phyloP scores from a whole-genome alignment of 1,284 basidiomycete species.

The Trametes versicolor region DNA sequence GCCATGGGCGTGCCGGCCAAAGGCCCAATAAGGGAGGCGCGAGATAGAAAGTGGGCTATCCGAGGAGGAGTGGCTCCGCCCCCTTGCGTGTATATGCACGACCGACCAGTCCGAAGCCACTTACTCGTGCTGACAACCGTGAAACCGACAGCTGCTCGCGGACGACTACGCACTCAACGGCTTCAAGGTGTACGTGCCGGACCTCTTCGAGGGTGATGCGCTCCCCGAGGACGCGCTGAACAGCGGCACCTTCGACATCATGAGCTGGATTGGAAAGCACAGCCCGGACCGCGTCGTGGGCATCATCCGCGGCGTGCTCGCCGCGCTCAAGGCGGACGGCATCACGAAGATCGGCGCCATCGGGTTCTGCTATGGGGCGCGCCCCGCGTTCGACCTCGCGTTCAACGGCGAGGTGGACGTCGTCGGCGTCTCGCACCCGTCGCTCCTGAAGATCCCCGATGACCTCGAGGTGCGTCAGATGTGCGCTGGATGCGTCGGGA shows the following conservation, averaged over 20 bases:
- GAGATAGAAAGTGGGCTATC: too few relatives aligned
- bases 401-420: slow-evolving; percentile 65
- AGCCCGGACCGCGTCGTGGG: slow-evolving; percentile 53
- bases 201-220: slow-evolving; percentile 56
- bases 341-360: slow-evolving; percentile 64
- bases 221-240: slow-evolving; percentile 38
- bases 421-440: slow-evolving; percentile 72
- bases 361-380: slow-evolving; percentile 76
- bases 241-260: slow-evolving; percentile 51
- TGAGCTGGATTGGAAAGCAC: slow-evolving; percentile 62
- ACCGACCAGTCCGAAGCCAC: neutral
- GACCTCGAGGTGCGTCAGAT: slow-evolving; percentile 62
- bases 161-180: slow-evolving; percentile 67
- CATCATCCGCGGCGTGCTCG: slow-evolving; percentile 63
- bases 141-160: slow-evolving; percentile 47
- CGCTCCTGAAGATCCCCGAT: slow-evolving; percentile 63
- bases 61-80: too few relatives aligned
- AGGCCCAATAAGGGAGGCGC: too few relatives aligned
- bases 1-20: too few relatives aligned
- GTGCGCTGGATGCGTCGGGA: neutral
- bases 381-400: slow-evolving; percentile 65
- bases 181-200: slow-evolving; percentile 56
- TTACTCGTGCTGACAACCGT: neutral
- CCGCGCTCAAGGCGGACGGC: slow-evolving; percentile 65
- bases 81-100: neutral